phyloP scores from a whole-genome alignment of 805 yeast genomes.

The Yarrowia bubula region DNA sequence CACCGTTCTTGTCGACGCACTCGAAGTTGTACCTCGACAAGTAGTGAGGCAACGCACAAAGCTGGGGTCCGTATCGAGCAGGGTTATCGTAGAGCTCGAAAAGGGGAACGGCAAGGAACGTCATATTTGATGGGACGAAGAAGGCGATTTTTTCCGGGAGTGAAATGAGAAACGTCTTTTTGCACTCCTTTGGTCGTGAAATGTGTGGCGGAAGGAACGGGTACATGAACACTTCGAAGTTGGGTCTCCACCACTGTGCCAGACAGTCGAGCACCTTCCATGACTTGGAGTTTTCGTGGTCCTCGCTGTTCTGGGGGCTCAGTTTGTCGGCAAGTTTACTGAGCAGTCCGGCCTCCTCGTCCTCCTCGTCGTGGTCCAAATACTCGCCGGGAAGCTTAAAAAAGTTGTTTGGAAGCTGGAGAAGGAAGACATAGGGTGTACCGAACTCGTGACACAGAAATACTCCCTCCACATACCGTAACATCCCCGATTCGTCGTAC shows the following conservation, averaged over 20 bases:
- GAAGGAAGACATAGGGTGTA: conserved; percentile 38
- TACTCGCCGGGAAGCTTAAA: conserved; percentile 35
- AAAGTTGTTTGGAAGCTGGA: conserved; percentile 38
- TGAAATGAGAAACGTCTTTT: conserved; percentile 37
- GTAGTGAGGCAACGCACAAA: conserved; percentile 41
- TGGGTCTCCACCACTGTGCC: conserved; percentile 42
- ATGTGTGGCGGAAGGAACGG: conserved; percentile 41
- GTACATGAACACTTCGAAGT: conserved; percentile 38
- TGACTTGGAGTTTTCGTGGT: conserved; percentile 30
- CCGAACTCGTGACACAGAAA: conserved; percentile 40
- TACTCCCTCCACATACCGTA: conserved; percentile 38
- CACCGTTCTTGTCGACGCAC: conserved; percentile 36
- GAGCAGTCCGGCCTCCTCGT: conserved; percentile 34
- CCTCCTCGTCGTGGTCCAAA: conserved; percentile 37
- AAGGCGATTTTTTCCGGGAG: conserved; percentile 36
- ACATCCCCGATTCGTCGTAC: conserved; percentile 37
- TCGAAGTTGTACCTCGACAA: conserved; percentile 40
- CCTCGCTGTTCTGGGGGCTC: conserved; percentile 29
- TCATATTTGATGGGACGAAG: conserved; percentile 38
- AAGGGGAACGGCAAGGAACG: conserved; percentile 38
- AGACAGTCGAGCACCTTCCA: conserved; percentile 40
- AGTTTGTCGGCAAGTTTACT: conserved; percentile 32
- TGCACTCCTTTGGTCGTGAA: conserved; percentile 40
- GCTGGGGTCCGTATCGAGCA: conserved; percentile 38
- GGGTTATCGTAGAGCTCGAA: conserved; percentile 40